Conservation (phyloP, 2,329 filamentous ascomycete species). For the Periconia macrospinosa region DNA sequence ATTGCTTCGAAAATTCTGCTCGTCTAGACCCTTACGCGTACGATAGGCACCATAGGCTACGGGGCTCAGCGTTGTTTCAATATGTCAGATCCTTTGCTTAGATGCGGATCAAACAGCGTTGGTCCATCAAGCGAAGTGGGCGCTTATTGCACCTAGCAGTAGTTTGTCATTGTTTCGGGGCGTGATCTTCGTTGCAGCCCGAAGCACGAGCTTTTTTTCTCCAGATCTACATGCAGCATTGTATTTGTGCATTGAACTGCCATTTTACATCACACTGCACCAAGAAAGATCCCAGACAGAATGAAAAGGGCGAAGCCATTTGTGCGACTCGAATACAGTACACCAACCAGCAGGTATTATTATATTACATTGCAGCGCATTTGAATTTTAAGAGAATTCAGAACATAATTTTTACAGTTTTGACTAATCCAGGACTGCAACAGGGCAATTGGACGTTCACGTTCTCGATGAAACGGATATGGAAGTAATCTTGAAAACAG, state of each 20-base stretch:
- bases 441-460: no score
- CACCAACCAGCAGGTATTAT: no score
- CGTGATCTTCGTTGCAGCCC: not conserved
- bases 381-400: no score
- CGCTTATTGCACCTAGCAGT: not conserved
- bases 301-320: no score
- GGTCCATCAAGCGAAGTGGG: not conserved
- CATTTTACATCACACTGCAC: not conserved
- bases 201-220: not conserved
- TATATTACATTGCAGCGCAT: no score
- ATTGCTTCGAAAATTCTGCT: not conserved
- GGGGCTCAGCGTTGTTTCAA: not conserved
- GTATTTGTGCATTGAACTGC: not conserved
- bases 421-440: no score
- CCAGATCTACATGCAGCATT: not conserved
- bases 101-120: not conserved
- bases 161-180: not conserved
- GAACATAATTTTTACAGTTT: no score
- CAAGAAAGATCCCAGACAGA: no score
- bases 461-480: no score
- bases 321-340: no score
- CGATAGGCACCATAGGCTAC: not conserved
- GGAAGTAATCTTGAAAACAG: no score
- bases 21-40: not conserved
- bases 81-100: not conserved